Conservation (phyloP, 2,329 filamentous ascomycete species). For the Corynespora cassiicola region DNA sequence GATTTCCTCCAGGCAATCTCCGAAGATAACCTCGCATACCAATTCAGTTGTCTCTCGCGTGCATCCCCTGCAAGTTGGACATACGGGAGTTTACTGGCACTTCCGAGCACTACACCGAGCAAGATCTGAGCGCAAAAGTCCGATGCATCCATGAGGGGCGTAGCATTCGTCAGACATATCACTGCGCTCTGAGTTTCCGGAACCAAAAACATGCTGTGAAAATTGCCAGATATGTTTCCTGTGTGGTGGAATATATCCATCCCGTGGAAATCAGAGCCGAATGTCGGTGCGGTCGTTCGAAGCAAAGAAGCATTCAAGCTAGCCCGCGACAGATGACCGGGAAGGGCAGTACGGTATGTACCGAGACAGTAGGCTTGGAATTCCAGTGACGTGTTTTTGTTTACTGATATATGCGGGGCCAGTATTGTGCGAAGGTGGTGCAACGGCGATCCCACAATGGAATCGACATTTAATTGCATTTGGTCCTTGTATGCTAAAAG, state of each 20-base stretch:
- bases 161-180: slow-evolving; percentile 16
- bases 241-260: slow-evolving; percentile 16
- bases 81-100: not conserved
- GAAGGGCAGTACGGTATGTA: slow-evolving; percentile 16
- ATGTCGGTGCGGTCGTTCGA: not conserved
- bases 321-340: slow-evolving; percentile 11
- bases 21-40: slow-evolving; percentile 1
- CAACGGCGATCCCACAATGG: slow-evolving; percentile 13
- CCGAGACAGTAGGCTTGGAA: slow-evolving; percentile 19
- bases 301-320: slow-evolving; percentile 11
- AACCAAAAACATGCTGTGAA: slow-evolving; percentile 12
- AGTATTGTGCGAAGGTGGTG: slow-evolving; percentile 11
- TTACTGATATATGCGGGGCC: slow-evolving; percentile 8
- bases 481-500: slow-evolving; percentile 15
- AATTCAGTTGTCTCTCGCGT: not conserved
- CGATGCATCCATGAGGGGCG: slow-evolving; percentile 13
- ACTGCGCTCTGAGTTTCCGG: slow-evolving; percentile 15
- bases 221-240: slow-evolving; percentile 4
- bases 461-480: slow-evolving; percentile 5
- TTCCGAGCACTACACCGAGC: slow-evolving; percentile 11
- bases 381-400: not conserved
- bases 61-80: not conserved
- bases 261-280: slow-evolving; percentile 2
- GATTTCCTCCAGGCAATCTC: too few species aligned
- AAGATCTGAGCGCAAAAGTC: slow-evolving; percentile 18